Percentiles rank a stretch among this genome's conserved stretches.
phyloP scores from a whole-genome alignment of 73 alveolate genomes.

The Symbiodinium natans region DNA sequence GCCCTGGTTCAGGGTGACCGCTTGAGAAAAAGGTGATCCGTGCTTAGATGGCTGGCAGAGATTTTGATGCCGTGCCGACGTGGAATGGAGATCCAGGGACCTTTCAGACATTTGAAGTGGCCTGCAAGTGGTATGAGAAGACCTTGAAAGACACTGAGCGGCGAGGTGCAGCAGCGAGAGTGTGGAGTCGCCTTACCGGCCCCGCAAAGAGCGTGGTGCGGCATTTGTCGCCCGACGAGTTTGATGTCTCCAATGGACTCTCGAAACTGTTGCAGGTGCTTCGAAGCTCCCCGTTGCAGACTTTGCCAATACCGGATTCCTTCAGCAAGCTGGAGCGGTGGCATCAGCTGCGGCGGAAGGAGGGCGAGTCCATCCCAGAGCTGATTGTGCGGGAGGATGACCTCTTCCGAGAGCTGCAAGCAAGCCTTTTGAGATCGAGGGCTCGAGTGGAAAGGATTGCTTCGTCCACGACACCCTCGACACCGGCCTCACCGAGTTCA shows the following conservation, averaged over 20 bases:
- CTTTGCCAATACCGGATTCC: neutral
- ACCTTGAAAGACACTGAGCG: neutral
- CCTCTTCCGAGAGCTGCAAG: neutral
- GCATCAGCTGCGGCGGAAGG: neutral
- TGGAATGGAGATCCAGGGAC: neutral
- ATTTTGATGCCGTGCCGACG: neutral
- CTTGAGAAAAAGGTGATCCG: no score
- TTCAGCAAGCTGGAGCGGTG: neutral
- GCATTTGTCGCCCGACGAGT: neutral
- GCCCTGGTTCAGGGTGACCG: no score
- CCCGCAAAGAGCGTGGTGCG: neutral
- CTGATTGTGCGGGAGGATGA: neutral
- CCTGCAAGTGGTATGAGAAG: constrained; percentile 12
- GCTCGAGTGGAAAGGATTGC: neutral
- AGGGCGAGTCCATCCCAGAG: neutral
- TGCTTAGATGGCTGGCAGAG: no score
- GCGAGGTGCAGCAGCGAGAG: neutral
- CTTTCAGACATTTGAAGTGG: neutral
- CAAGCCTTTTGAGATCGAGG: neutral
- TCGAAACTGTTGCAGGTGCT: neutral
- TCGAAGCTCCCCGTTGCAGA: neutral
- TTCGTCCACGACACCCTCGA: no score
- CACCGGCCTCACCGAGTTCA: no score
- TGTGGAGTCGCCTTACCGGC: neutral
- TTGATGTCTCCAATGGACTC: neutral